These are phyloP conservation scores for Neurospora discreta DNA, from an alignment of 495 filamentous ascomycete genomes.

Conservation along the genomic window DNA sequence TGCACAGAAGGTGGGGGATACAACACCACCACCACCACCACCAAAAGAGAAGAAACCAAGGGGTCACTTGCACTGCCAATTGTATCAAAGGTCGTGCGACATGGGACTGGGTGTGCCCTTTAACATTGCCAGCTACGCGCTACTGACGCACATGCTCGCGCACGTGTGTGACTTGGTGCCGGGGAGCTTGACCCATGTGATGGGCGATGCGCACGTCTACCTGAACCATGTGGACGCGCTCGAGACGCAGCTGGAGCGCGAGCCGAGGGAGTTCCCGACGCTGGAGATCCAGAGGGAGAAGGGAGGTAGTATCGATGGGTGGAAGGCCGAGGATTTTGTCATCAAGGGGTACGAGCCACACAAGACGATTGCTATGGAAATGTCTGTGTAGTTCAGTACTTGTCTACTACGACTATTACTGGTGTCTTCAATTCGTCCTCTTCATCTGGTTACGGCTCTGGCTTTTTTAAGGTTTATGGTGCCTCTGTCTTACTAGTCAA, in stretches of 20 bases:
- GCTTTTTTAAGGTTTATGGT: not conserved
- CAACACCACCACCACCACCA: no score
- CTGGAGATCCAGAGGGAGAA: slow-evolving; percentile 56
- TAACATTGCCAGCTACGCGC: slow-evolving; percentile 89
- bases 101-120: slow-evolving; percentile 97
- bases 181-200: slow-evolving; percentile 77
- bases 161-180: slow-evolving; percentile 73
- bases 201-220: slow-evolving; percentile 96
- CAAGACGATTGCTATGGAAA: slow-evolving; percentile 90
- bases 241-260: slow-evolving; percentile 62
- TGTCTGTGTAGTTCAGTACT: slow-evolving; percentile 58
- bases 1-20: slow-evolving; percentile 11
- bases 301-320: slow-evolving; percentile 66
- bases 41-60: slow-evolving; percentile 33
- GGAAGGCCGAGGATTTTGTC: slow-evolving; percentile 79
- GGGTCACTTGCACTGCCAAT: slow-evolving; percentile 66
- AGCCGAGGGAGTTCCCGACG: slow-evolving; percentile 72
- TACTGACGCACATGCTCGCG: slow-evolving; percentile 89
- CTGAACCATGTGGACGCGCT: slow-evolving; percentile 85
- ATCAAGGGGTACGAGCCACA: slow-evolving; percentile 85
- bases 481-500: not conserved
- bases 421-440: not conserved
- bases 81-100: slow-evolving; percentile 93
- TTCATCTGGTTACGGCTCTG: not conserved
- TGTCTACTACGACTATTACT: not conserved